Evolutionary conservation across 2,329 filamentous ascomycete genomes (phyloP).

Genomic region (Polychaeton citri): DNA sequence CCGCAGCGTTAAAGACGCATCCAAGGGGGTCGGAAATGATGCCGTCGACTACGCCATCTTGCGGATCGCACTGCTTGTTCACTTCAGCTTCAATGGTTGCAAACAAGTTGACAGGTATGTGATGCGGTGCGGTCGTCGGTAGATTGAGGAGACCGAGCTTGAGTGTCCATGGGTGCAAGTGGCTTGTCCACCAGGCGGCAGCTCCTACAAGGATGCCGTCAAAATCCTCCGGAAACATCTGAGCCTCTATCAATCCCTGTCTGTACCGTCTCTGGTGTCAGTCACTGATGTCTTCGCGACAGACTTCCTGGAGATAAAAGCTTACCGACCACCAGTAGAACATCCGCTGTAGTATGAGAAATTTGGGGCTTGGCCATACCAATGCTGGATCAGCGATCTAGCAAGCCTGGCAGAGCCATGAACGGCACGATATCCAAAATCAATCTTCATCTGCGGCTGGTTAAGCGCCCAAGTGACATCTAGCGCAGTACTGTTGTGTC

Average conservation of each 20-base stretch:
- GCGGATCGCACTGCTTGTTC: constrained; percentile 36
- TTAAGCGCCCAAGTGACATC: constrained; percentile 27
- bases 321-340: constrained; percentile 38
- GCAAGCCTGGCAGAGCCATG: constrained; percentile 37
- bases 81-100: constrained; percentile 31
- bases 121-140: constrained; percentile 29
- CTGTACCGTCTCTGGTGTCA: constrained; percentile 20
- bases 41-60: constrained; percentile 37
- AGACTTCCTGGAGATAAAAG: background rate
- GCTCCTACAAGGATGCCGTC: constrained; percentile 43
- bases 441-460: constrained; percentile 23
- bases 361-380: constrained; percentile 31
- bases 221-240: constrained; percentile 43
- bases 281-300: background rate
- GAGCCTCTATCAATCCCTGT: constrained; percentile 42
- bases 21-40: constrained; percentile 35
- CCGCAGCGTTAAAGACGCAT: constrained; percentile 33
- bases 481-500: constrained; percentile 25
- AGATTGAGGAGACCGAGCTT: constrained; percentile 36
- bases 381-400: constrained; percentile 35
- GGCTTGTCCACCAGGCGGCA: constrained; percentile 38
- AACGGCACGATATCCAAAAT: constrained; percentile 28
- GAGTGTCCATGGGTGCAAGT: constrained; percentile 33
- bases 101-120: constrained; percentile 33
- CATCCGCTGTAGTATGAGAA: constrained; percentile 46